Evolutionary conservation across 768 basidiomycete species (phyloP), one percentile per base, ranked within the genome.

Genomic region (Sarcodon sp.): DNA sequence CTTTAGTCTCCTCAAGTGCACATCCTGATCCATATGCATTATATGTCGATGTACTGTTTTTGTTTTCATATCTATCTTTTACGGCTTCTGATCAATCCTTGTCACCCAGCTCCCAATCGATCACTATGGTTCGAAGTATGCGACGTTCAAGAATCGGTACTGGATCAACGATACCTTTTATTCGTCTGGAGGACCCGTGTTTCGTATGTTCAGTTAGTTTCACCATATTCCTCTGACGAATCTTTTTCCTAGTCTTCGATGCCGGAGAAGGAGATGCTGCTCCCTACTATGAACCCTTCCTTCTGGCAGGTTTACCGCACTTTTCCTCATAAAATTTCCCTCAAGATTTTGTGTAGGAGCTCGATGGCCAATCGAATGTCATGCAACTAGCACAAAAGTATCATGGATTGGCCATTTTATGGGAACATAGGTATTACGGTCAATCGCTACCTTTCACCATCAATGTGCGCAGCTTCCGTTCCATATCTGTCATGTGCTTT

Each of bases 361-460:
- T 66, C 48, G 71, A 73, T 53, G 73, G 73, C 8, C 60, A 71
- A 11, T 73, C 72, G 1, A 69, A 69, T 0, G 65, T 66, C 1
- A 75, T 73, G 71, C 67, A 64, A 6, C 57, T 72, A 6, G 71
- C 72, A 4, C 69, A 70, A 51, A 59, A 69, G 41, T 72, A 70
- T 54, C 63, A 65, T 4, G 73, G 73, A 3, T 39, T 73, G 7
- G 72, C 71, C 0, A 67, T 73, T 33, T 56, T 75, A 5, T 75
- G 72, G 73, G 73, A 75, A 50, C 73, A 75, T 53, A 62, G 73
- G 5, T 73, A 61, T 50, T 75, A 75, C 52, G 73, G 73, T 10
- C 65, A 63, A 33, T 73, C 71, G 1, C 59, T 66, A 6, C 71
- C 73, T 0, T 75, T 50, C 67, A 67, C 1, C 16, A 66, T 73